These are phyloP conservation scores for Tetrapisispora phaffii DNA, from an alignment of 805 yeast species.

Conservation along the genomic window DNA sequence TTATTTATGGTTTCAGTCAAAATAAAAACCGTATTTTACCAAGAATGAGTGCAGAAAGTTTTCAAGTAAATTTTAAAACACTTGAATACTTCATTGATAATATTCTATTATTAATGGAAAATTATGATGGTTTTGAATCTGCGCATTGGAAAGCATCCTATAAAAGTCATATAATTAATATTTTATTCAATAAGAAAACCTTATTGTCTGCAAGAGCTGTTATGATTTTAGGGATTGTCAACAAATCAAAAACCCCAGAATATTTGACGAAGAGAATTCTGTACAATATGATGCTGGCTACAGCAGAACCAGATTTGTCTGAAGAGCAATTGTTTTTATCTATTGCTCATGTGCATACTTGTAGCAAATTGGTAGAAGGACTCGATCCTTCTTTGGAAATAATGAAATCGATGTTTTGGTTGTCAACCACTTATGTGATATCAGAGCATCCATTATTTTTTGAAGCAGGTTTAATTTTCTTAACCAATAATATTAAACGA, in stretches of 20 bases:
- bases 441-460: conserved; percentile 27
- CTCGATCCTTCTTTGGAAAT: conserved; percentile 23
- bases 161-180: conserved; percentile 49
- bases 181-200: conserved; percentile 44
- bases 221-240: conserved; percentile 55
- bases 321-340: conserved; percentile 22
- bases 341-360: conserved; percentile 30
- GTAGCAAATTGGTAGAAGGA: conserved; percentile 31
- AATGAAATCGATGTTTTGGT: conserved; percentile 29
- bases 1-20: conserved; percentile 58
- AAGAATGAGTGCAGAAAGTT: conserved; percentile 27
- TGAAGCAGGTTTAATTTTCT: conserved; percentile 32
- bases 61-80: conserved; percentile 29
- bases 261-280: conserved; percentile 30
- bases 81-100: conserved; percentile 50
- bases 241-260: conserved; percentile 52
- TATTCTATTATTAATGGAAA: conserved; percentile 41
- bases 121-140: conserved; percentile 35
- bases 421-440: conserved; percentile 23
- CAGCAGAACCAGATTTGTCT: conserved; percentile 25
- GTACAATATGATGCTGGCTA: conserved; percentile 23
- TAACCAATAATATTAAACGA: conserved; percentile 26
- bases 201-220: conserved; percentile 57
- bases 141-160: conserved; percentile 52
- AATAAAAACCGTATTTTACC: conserved; percentile 32